Base-by-base conservation (phyloP, 768 basidiomycete species). In the Lepiota brunneoincarnata region DNA sequence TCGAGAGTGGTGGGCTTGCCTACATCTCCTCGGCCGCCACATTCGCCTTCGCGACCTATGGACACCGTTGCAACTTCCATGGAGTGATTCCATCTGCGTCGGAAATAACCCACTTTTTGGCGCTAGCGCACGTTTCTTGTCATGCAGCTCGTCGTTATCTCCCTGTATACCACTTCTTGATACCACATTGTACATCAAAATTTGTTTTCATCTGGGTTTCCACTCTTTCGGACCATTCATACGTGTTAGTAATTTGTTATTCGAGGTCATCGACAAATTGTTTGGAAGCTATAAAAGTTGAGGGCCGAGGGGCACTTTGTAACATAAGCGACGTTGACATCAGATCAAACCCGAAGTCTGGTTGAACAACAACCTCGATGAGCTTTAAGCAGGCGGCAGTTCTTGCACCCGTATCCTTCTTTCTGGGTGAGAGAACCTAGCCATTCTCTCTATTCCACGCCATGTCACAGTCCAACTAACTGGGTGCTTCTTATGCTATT, bases 361-460 rank as follows among this genome's bases (percentile, higher is more conserved):
- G 12, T 46, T 46, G 36, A 36, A 44, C 49, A 53, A 44, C 28
- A 41, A 51, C 41, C 50, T 62, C 54, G 31, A 95, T 96, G 93
- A 89, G 89, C 42, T 98, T 96, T 79, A 80, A 81, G 66, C 86
- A 92, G 67, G 93, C 91, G 38, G 87, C 91, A n/a, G 83, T 96
- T 23, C 80, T 96, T 39, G 84, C 86, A 37, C 87, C 93, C 26
- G 84, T 87, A 51, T 92, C 89, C 55, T 98, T 98, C 75, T 89
- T 96, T 63, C 78, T 98, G 38, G 94, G 93, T 84, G 65, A 72
- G 80, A 68, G n/a, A 36, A 26, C 18, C 49, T 17, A 21, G 40
- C 37, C 37, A 35, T 54, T 36, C 12, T 44, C 31, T 20, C 39
- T 20, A 23, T 47, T 38, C 37, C 46, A 54, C 44, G 50, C 51